phyloP scores from a whole-genome alignment of 192 early-diverging fungal genomes.

The Coemansia sp. region DNA sequence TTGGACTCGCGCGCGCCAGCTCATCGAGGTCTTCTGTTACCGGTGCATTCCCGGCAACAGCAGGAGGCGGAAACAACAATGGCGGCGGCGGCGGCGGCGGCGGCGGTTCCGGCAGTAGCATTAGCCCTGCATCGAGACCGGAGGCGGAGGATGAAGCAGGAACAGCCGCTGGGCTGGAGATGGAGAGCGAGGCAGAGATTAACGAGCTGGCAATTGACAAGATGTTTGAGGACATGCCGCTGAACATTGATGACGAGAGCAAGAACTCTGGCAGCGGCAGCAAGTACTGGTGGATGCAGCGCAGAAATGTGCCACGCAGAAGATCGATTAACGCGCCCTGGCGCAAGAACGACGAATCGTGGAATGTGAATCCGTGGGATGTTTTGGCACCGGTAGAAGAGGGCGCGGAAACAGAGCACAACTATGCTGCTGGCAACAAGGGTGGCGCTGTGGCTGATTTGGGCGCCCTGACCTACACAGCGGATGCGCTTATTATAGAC shows the following conservation, averaged over 20 bases:
- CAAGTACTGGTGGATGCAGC: constrained; percentile 51
- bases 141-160: constrained; percentile 38
- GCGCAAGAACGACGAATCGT: constrained; percentile 54
- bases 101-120: not conserved
- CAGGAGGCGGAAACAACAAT: not conserved
- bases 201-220: constrained; percentile 55
- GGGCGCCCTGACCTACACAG: constrained; percentile 34
- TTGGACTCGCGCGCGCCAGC: constrained; percentile 26
- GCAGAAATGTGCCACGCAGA: constrained; percentile 44
- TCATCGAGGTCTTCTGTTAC: not conserved
- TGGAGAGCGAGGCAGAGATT: constrained; percentile 56
- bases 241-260: constrained; percentile 14
- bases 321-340: constrained; percentile 48
- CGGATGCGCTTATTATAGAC: constrained; percentile 33
- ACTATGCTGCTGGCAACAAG: not conserved
- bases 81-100: not conserved
- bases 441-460: constrained; percentile 3
- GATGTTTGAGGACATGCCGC: constrained; percentile 46
- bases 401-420: not conserved
- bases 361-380: constrained; percentile 55
- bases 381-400: not conserved
- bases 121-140: not conserved
- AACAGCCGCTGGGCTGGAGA: constrained; percentile 26
- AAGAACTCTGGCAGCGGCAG: constrained; percentile 15
- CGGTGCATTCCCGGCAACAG: not conserved